A percentile compares a stretch with the other conserved stretches of the same genome.
Conservation (phyloP, 768 basidiomycete genomes). For the Coprinopsis marcescibilis region DNA sequence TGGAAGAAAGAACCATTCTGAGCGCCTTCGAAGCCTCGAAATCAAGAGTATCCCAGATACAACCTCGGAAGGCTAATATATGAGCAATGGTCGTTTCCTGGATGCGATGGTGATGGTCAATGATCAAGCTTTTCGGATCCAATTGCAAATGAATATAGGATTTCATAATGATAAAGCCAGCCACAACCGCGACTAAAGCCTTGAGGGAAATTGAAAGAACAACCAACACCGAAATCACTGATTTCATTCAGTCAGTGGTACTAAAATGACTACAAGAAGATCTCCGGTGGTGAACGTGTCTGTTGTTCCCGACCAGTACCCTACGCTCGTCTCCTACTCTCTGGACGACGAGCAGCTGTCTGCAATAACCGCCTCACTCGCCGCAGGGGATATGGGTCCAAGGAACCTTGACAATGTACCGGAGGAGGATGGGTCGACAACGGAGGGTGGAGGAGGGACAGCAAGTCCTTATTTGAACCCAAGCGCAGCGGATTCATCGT, state of each 20-base stretch:
- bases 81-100: no score
- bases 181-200: no score
- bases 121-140: no score
- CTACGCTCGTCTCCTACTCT: conserved; percentile 2
- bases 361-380: conserved; percentile 1
- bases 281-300: not conserved
- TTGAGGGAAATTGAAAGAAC: not conserved
- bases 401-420: conserved; percentile 10
- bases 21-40: no score
- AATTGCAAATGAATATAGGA: no score
- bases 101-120: no score
- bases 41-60: no score
- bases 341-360: conserved; percentile 10
- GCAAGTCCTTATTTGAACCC: conserved; percentile 4
- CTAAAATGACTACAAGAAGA: not conserved
- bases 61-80: no score
- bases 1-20: no score
- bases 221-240: not conserved
- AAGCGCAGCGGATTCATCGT: conserved; percentile 7
- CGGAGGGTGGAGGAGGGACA: not conserved
- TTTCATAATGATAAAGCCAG: no score
- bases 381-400: not conserved
- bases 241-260: not conserved
- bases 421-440: conserved; percentile 4
- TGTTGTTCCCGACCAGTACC: not conserved